A percentile compares a stretch with the other conserved stretches of the same genome.
Evolutionary conservation across 306 rosid species (phyloP).

Genomic region (Heteromeles arbutifolia): DNA sequence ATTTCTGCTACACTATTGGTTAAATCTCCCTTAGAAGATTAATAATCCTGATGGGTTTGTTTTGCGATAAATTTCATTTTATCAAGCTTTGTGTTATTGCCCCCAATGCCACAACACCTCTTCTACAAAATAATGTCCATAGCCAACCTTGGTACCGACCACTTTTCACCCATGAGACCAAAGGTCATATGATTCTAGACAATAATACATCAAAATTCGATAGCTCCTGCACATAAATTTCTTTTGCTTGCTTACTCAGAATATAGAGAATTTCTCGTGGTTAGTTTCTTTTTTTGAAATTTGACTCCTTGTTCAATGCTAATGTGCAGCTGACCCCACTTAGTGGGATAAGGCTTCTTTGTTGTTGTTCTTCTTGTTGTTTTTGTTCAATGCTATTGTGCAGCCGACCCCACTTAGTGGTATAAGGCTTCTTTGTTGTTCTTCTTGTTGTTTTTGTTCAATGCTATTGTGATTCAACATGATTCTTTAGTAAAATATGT

Average conservation of each 20-base stretch:
- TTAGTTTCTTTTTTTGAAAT: neutral
- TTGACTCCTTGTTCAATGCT: neutral
- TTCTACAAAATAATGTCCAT: neutral
- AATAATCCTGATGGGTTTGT: neutral
- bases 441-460: too few relatives aligned
- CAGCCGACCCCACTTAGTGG: too few relatives aligned
- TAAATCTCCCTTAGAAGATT: neutral
- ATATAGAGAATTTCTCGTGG: neutral
- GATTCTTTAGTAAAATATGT: too few relatives aligned
- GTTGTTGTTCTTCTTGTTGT: too few relatives aligned
- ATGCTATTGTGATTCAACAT: too few relatives aligned
- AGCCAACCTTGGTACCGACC: neutral
- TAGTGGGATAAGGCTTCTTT: too few relatives aligned
- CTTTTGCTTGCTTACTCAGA: neutral
- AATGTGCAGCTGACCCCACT: too few relatives aligned
- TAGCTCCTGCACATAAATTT: neutral
- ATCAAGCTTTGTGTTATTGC: neutral
- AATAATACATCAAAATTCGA: neutral
- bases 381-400: too few relatives aligned
- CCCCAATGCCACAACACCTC: neutral
- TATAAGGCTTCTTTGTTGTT: too few relatives aligned
- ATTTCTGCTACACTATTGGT: constrained; percentile 5
- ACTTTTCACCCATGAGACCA: too few relatives aligned
- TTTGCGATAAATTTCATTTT: neutral
- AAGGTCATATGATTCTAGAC: too few relatives aligned